phyloP scores from a whole-genome alignment of 2,329 filamentous ascomycete species.

The Boeremia exigua region DNA sequence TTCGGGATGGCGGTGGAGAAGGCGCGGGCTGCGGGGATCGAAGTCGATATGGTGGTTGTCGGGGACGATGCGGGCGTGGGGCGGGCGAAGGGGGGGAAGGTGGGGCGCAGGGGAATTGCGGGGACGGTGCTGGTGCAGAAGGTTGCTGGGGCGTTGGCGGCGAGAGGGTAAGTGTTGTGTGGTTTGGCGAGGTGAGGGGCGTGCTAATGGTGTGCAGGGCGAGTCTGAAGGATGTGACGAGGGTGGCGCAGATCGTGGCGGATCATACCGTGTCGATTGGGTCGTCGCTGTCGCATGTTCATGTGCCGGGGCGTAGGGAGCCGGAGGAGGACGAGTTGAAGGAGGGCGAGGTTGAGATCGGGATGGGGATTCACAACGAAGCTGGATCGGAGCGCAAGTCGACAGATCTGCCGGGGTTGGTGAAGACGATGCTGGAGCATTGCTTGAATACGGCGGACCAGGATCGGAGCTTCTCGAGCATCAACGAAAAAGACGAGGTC shows the following conservation, averaged over 20 bases:
- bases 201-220: slow-evolving; percentile 40
- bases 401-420: slow-evolving; percentile 51
- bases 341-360: slow-evolving; percentile 68
- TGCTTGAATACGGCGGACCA: slow-evolving; percentile 67
- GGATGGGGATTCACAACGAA: slow-evolving; percentile 80
- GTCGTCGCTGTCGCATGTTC: slow-evolving; percentile 86
- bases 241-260: slow-evolving; percentile 73
- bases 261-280: slow-evolving; percentile 85
- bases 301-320: slow-evolving; percentile 79
- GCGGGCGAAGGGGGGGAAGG: slow-evolving; percentile 81
- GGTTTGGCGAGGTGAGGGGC: not conserved
- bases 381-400: slow-evolving; percentile 53
- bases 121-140: slow-evolving; percentile 93
- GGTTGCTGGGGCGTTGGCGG: slow-evolving; percentile 83
- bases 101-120: slow-evolving; percentile 87
- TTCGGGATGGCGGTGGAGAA: slow-evolving; percentile 95
- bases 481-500: slow-evolving; percentile 66
- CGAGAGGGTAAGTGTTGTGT: slow-evolving; percentile 60
- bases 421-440: slow-evolving; percentile 69
- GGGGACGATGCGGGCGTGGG: slow-evolving; percentile 93
- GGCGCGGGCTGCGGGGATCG: slow-evolving; percentile 76
- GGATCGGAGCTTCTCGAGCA: slow-evolving; percentile 72
- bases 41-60: slow-evolving; percentile 88
- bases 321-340: slow-evolving; percentile 64
- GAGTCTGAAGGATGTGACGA: slow-evolving; percentile 71